Evolutionary conservation across 106 monocot species (phyloP), one percentile per base, ranked within the genome.

Genomic region (Phalaenopsis equestris): DNA sequence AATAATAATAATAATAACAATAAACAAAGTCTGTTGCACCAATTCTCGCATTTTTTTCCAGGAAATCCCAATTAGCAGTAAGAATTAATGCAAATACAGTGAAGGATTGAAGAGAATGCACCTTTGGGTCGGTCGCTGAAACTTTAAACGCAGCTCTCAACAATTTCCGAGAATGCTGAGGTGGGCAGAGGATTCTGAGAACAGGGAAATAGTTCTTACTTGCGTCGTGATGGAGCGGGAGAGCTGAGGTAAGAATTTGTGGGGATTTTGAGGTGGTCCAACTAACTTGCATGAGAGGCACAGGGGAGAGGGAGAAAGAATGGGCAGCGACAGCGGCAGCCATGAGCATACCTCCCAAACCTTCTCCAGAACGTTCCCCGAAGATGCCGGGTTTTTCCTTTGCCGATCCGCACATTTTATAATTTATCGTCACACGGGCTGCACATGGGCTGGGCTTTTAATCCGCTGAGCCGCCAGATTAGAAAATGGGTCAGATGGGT

Each of bases 251-350:
- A 72, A 83, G 75, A 67, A 67, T 21, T 73, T 61, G 80, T 61
- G 72, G 81, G 64, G 67, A 17, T 39, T 58, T 67, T 41, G 78
- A 49, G 2, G 81, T 30, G 2, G 12, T 78, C 2, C 11, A 58
- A 73, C 37, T 8, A 4, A 58, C 21, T n/a, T 41, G 48, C 12
- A 77, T 72, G 24, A 67, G 30, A 30, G 30, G 30, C 30, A 30
- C 77, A 64, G 82, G 48, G 14, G 76, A 21, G 70, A 88, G 24
- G 82, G 80, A 85, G 79, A 85, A 41, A 45, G 82, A 42, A 75
- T 57, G 72, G 73, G 55, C 70, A 64, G 77, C 43, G n/a, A 80
- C 36, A 42, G 80, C 38, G 18, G 84, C 74, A 17, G 87, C 72
- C 81, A 79, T 67, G 3, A 17, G 58, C 56, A 41, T 18, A 74